Conservation (phyloP, 75 land plant species). For the Isoetes taiwanensis region DNA sequence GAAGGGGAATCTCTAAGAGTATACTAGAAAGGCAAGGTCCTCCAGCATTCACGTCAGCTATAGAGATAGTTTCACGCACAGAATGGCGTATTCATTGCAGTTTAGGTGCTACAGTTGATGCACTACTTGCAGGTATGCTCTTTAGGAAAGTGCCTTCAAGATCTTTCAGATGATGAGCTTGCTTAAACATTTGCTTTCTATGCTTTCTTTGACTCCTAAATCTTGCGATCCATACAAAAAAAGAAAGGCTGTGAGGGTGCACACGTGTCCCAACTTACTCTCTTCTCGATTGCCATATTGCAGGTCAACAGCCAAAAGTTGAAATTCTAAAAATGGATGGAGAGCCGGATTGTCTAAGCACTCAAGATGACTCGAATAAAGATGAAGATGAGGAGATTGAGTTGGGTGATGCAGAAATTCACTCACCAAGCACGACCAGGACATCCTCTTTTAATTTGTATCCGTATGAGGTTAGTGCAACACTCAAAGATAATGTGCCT, state of each 20-base stretch:
- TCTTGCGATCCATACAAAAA: not conserved
- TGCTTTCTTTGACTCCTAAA: not conserved
- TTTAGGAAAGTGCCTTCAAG: too few species aligned
- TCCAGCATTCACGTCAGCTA: slow-evolving; percentile 76
- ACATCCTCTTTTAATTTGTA: slow-evolving; percentile 48
- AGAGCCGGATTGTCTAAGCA: too few species aligned
- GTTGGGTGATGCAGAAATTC: slow-evolving; percentile 4
- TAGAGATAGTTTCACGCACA: slow-evolving; percentile 81
- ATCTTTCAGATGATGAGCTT: too few species aligned
- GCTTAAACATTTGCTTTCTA: too few species aligned
- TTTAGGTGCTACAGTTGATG: slow-evolving; percentile 89
- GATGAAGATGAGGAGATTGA: slow-evolving; percentile 17
- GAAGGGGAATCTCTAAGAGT: slow-evolving; percentile 91
- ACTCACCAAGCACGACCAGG: slow-evolving; percentile 6
- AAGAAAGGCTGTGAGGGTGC: not conserved
- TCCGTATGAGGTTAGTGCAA: slow-evolving; percentile 53
- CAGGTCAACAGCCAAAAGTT: slow-evolving; percentile 65
- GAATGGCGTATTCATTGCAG: slow-evolving; percentile 89
- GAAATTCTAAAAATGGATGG: slow-evolving; percentile 56
- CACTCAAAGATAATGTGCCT: not conserved
- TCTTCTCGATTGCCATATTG: not conserved
- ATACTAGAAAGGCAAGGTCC: slow-evolving; percentile 95
- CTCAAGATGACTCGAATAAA: too few species aligned
- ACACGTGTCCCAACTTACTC: not conserved
- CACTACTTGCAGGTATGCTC: slow-evolving; percentile 68